Percentiles rank a stretch among this genome's conserved stretches.
These are phyloP conservation scores for Arachis monticola DNA, from an alignment of 331 rosid species.

Conservation along the genomic window DNA sequence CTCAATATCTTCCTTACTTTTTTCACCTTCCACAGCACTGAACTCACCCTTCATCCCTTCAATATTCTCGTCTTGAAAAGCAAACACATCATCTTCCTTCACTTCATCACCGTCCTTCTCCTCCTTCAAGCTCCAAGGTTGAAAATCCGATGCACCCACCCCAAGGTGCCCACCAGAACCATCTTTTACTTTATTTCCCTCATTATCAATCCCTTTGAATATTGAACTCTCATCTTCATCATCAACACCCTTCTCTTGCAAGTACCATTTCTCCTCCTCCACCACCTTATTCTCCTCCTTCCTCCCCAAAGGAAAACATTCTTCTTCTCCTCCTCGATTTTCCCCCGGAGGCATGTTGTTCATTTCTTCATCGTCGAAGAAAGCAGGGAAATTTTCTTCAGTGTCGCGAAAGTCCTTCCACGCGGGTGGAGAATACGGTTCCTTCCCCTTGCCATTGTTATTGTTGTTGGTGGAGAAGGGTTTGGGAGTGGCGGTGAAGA, in stretches of 20 bases:
- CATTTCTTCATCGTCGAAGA: slow-evolving; percentile 48
- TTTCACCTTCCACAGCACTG: slow-evolving; percentile 34
- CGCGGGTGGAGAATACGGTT: slow-evolving; percentile 31
- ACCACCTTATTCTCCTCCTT: slow-evolving; percentile 31
- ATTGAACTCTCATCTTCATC: slow-evolving; percentile 44
- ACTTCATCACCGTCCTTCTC: slow-evolving; percentile 51
- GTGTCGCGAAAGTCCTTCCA: slow-evolving; percentile 59
- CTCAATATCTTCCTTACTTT: slow-evolving; percentile 45
- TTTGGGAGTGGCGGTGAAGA: slow-evolving; percentile 36
- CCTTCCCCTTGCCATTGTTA: slow-evolving; percentile 37
- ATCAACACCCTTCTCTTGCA: slow-evolving; percentile 49
- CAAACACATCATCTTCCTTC: slow-evolving; percentile 51
- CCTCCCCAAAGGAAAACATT: background rate
- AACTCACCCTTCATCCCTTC: slow-evolving; percentile 31
- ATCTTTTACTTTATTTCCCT: slow-evolving; percentile 24
- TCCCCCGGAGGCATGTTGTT: background rate
- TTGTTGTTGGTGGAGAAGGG: slow-evolving; percentile 54
- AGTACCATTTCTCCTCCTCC: slow-evolving; percentile 50
- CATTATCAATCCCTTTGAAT: slow-evolving; percentile 46
- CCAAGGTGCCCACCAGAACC: slow-evolving; percentile 46
- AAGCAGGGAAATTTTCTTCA: slow-evolving; percentile 52
- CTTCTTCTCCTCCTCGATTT: no score
- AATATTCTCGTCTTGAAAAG: slow-evolving; percentile 35
- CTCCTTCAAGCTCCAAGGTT: slow-evolving; percentile 70
- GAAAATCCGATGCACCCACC: slow-evolving; percentile 37